Base-by-base conservation (phyloP, 257 asterid species). In the Vinca minor region DNA sequence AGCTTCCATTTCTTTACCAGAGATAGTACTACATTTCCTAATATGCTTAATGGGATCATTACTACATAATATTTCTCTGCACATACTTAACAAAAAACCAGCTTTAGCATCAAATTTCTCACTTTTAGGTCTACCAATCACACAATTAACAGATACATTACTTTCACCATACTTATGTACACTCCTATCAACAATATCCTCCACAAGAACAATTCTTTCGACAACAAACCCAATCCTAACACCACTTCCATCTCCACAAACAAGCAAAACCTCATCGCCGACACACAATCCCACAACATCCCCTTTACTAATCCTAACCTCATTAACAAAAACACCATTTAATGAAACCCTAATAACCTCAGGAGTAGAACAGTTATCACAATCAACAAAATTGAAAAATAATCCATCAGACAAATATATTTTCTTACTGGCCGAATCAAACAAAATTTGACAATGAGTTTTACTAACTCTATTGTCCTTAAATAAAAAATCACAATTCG, bases 311-410 rank as follows among this genome's bases (percentile, higher is more conserved):
- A 81, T 62, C 74, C 80, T 82, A 65, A 69, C 66, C 70, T 87
- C 90, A 73, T 90, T 85, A 32, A 84, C 79, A 66, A 70, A 90
- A 64, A 79, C 85, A 76, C 95, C 97, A 68, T 90, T 90, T 29
- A 79, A 68, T 0, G 97, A 90, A 79, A 65, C 83, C 82, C 79
- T 78, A 59, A n/a, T n/a, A n/a, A 65, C 34, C 59, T 77, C 75
- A 36, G 78, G 28, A 44, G n/a, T n/a, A n/a, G 70, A 73, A 64
- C 75, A 70, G 46, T 21, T 67, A n/a, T n/a, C n/a, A 57, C 69
- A 45, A 53, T 73, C 74, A 68, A 63, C 32, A 65, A 56, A 69
- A 64, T 74, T 78, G 34, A 66, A 58, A 61, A 81, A 67, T 67
- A 77, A 66, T 10, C 97, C 97, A 64, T 90, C 97, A 15, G 81